phyloP scores from a whole-genome alignment of 2,329 filamentous ascomycete genomes.

The Dothidotthia symphoricarpi region DNA sequence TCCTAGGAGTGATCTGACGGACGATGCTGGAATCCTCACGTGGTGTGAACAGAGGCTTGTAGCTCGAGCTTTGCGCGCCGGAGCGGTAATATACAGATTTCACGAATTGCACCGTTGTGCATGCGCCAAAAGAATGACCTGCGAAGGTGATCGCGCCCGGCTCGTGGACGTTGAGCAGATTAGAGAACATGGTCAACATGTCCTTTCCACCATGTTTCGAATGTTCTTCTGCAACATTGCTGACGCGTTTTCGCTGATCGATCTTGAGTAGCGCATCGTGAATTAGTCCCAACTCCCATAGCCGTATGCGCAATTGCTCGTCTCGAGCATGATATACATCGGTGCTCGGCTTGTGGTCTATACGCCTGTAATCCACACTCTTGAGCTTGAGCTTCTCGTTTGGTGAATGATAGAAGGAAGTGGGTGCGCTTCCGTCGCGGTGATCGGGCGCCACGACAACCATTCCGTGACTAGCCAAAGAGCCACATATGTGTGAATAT shows the following conservation, averaged over 20 bases:
- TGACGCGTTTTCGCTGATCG: slow-evolving; percentile 54
- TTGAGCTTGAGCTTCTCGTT: slow-evolving; percentile 41
- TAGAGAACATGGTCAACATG: slow-evolving; percentile 59
- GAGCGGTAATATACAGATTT: slow-evolving; percentile 74
- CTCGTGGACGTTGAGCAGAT: slow-evolving; percentile 64
- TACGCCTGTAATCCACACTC: slow-evolving; percentile 46
- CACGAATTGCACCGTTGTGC: slow-evolving; percentile 71
- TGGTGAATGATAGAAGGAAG: slow-evolving; percentile 68
- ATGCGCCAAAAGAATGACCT: slow-evolving; percentile 79
- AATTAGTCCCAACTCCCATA: slow-evolving; percentile 74
- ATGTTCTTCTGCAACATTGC: slow-evolving; percentile 48
- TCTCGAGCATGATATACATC: slow-evolving; percentile 68
- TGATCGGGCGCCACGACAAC: slow-evolving; percentile 81
- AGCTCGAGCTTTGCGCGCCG: slow-evolving; percentile 47
- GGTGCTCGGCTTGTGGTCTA: slow-evolving; percentile 61
- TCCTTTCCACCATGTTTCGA: slow-evolving; percentile 40
- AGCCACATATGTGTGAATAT: slow-evolving; percentile 79
- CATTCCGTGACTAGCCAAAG: slow-evolving; percentile 75
- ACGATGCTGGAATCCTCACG: slow-evolving; percentile 55
- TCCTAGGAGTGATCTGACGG: slow-evolving; percentile 66
- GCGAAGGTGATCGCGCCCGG: slow-evolving; percentile 73
- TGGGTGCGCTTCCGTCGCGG: slow-evolving; percentile 74
- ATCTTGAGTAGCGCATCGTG: slow-evolving; percentile 67
- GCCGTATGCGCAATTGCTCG: slow-evolving; percentile 68
- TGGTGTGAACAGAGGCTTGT: slow-evolving; percentile 62